phyloP scores from a whole-genome alignment of 805 yeast species.

The Saturnispora serradocipensis region DNA sequence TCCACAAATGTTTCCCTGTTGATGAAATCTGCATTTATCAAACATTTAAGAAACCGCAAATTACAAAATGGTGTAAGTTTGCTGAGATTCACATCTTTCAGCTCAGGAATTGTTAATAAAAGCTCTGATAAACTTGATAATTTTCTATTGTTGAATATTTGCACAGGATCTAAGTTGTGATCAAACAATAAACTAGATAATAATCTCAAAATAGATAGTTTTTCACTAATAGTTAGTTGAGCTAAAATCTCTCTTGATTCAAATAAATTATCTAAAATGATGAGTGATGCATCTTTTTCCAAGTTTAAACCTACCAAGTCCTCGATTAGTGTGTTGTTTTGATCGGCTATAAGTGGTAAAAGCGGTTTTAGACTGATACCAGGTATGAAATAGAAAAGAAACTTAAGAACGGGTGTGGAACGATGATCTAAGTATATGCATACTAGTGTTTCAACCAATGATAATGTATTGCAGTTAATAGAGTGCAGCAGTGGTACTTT shows the following conservation, averaged over 20 bases:
- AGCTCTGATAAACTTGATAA: background rate
- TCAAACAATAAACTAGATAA: background rate
- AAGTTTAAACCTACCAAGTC: background rate
- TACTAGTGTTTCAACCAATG: background rate
- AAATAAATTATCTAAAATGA: background rate
- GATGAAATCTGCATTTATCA: background rate
- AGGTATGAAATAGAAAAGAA: background rate
- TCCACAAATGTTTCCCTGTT: background rate
- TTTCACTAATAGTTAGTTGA: background rate
- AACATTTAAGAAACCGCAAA: background rate
- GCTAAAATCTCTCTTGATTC: background rate
- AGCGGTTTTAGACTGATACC: background rate
- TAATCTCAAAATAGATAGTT: background rate
- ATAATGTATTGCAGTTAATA: background rate
- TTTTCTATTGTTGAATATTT: background rate
- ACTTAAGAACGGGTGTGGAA: background rate
- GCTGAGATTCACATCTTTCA: background rate
- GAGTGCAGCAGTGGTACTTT: background rate
- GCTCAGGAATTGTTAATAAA: background rate
- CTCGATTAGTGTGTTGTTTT: background rate
- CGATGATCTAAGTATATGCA: background rate
- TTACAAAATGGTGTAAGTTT: background rate
- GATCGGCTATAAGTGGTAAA: background rate
- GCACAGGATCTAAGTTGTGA: too few species aligned
- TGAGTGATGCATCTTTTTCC: background rate